Evolutionary conservation across 2,329 filamentous ascomycete genomes (phyloP), one percentile per base, ranked within the genome.

Genomic region (Cytospora piceae): DNA sequence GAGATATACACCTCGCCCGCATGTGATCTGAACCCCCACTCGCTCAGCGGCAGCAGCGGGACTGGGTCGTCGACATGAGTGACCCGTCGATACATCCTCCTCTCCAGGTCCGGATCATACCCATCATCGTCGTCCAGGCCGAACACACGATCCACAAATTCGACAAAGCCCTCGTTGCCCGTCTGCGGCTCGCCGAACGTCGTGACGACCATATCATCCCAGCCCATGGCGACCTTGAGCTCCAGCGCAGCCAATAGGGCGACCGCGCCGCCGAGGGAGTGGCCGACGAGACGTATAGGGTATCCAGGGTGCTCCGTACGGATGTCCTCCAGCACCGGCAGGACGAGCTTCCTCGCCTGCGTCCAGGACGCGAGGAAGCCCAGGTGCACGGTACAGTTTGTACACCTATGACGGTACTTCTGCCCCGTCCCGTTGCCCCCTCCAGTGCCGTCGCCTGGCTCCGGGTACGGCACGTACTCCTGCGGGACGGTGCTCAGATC

Each of bases 191-290:
- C 93, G 12, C 95, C 95, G 77, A 97, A 99, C 0, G 95, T 98
- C 6, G 94, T 98, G 51, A 96, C 87, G 17, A 83, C 77, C n/a
- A 86, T 69, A 3, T 94, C 87, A 11, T 89, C 78, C 88, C 90
- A 95, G 22, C 90, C 92, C n/a, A 90, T 81, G 0, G 88, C 85
- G 29, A 82, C 77, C 66, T 87, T 85, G 73, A 97, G 85, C 73
- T 99, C 95, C 34, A 97, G 82, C 1, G 86, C 92, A 0, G 94
- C 95, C 4, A 99, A 85, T 1, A 92, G 90, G 3, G 95, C 94
- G 2, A 99, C 92, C 0, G 95, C 94, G 20, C 95, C 95, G 24
- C 95, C 95, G 0, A 99, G 86, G 59, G 92, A 96, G 76, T 99
- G 95, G 0, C 95, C 95, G 9, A 97, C 87, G 3, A 99, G 82